Evolutionary conservation across 1,139 yeast genomes (phyloP), one percentile per base, ranked within the genome.

Genomic region (Saccharomyces hybrid): DNA sequence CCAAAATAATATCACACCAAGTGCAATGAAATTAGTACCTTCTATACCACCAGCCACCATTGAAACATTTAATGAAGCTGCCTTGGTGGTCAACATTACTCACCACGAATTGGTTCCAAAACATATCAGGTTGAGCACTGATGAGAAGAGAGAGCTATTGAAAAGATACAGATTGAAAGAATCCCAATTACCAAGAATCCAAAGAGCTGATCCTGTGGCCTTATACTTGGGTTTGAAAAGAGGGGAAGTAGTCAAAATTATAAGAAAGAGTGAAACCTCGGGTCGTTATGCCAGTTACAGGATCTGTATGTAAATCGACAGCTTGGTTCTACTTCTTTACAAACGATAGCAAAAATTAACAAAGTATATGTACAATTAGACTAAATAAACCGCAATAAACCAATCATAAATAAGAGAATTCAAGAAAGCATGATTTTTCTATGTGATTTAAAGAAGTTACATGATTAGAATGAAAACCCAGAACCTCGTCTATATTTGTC

Each of bases 201-300:
- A 93, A 76, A 81, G 96, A 65, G 97, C 91, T 70, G 99, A 93
- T 70, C 99, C 99, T 1, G 98, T 93, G 52, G 97, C 98, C 27
- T 81, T 96, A 60, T 95, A 95, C 71, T 75, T 91, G 69, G 99
- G 99, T 1, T 81, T 93, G 71, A 89, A 87, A 72, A 82, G 98
- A 66, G 99, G 99, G 51, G 97, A 93, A 72, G 97, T 95, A 57
- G 99, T 95, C 29, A 93, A 93, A 74, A 93, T 93, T 68, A 87
- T 95, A 64, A 84, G 99, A 77, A 83, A 96, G 73, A 86, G 95
- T 58, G 99, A 93, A 74, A 93, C 99, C 49, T 85, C 96, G 60
- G 99, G 99, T 63, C 86, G 99, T 71, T 93, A 93, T 70, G 99
- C 99, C 63, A 89, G 97, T 71, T 93, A 93, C 79, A 87, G 99